Percentiles rank a stretch among this genome's conserved stretches.
phyloP scores from a whole-genome alignment of 768 basidiomycete genomes.

The Rickenella mellea region DNA sequence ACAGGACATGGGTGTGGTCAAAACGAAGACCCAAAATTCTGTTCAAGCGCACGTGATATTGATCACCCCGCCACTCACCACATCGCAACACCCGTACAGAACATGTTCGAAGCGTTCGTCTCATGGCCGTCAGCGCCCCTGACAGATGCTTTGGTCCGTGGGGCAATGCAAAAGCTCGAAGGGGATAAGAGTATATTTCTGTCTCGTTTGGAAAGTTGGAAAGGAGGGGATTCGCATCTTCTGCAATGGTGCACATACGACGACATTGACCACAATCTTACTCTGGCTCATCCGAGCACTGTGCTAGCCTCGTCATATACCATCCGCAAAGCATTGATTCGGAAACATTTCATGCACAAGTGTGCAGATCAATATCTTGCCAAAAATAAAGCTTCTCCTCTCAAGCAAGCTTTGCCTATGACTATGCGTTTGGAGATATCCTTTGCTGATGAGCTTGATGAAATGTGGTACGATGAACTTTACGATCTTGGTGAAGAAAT shows the following conservation, averaged over 20 bases:
- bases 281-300: constrained; percentile 35
- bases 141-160: constrained; percentile 37
- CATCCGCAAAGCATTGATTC: constrained; percentile 87
- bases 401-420: constrained; percentile 49
- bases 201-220: not conserved
- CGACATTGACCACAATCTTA: constrained; percentile 67
- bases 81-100: not conserved
- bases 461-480: constrained; percentile 86
- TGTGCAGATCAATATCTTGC: constrained; percentile 61
- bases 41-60: not conserved
- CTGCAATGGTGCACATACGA: constrained; percentile 90
- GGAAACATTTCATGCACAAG: constrained; percentile 85
- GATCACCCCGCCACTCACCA: not conserved
- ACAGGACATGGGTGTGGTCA: constrained; percentile 1
- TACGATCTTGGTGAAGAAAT: constrained; percentile 73
- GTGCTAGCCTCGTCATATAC: constrained; percentile 76
- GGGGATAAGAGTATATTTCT: not conserved
- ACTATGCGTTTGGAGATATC: constrained; percentile 84
- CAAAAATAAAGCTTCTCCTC: constrained; percentile 54
- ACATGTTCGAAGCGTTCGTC: constrained; percentile 26
- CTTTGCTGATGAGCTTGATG: constrained; percentile 90
- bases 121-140: constrained; percentile 48
- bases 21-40: not conserved
- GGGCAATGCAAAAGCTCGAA: constrained; percentile 25
- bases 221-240: constrained; percentile 17